Conservation (phyloP, 257 asterid species). For the Capsicum rhomboideum region DNA sequence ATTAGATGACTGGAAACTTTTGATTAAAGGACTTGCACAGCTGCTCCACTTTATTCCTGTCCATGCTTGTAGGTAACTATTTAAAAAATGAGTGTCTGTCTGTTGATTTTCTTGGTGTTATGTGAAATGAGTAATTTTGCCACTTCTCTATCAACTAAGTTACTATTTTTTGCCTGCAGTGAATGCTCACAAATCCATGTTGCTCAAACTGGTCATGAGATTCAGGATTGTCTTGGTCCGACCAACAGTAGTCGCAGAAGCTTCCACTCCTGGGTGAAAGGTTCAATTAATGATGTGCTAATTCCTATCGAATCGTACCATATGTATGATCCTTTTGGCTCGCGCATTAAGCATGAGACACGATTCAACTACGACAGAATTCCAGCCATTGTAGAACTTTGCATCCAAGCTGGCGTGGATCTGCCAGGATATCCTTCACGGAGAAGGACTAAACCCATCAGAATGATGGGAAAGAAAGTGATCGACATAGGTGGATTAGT, state of each 20-base stretch:
- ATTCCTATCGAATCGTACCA: conserved; percentile 86
- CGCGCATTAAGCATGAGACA: conserved; percentile 76
- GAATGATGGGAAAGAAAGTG: conserved; percentile 81
- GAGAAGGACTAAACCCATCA: conserved; percentile 70
- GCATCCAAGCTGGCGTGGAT: conserved; percentile 97
- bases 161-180: conserved; percentile 32
- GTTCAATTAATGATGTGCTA: conserved; percentile 68
- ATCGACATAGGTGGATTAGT: conserved; percentile 61
- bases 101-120: conserved; percentile 15
- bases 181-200: conserved; percentile 85
- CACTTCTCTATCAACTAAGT: background rate
- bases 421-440: conserved; percentile 76
- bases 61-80: conserved; percentile 82
- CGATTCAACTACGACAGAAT: conserved; percentile 70
- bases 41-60: conserved; percentile 66
- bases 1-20: conserved; percentile 69
- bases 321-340: conserved; percentile 81
- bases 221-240: conserved; percentile 68
- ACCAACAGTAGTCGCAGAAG: conserved; percentile 55
- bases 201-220: conserved; percentile 55
- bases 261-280: conserved; percentile 82
- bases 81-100: background rate
- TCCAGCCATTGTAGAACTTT: conserved; percentile 86
- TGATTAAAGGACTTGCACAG: conserved; percentile 70
- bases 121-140: background rate